These are phyloP conservation scores for Carex sylvatica DNA, from an alignment of 202 grass and related monocot species.

Conservation along the genomic window DNA sequence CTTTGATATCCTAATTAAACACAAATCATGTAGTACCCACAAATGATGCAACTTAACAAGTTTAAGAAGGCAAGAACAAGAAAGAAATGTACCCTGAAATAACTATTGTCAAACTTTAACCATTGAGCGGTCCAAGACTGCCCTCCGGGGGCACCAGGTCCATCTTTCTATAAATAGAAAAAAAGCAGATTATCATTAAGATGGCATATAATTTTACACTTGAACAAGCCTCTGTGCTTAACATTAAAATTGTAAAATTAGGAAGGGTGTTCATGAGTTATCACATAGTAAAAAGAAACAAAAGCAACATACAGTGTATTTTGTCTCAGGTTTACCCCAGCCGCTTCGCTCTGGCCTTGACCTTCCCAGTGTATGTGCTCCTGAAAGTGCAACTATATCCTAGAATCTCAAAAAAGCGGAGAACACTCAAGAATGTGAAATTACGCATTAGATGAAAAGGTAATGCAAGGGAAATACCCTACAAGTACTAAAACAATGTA, in stretches of 20 bases:
- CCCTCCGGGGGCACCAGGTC: slow-evolving; percentile 89
- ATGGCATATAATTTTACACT: not conserved
- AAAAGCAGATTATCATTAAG: not conserved
- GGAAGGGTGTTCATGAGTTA: not conserved
- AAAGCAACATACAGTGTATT: slow-evolving; percentile 76
- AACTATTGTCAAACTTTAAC: slow-evolving; percentile 95
- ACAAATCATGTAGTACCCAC: slow-evolving; percentile 29
- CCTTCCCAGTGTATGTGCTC: slow-evolving; percentile 96
- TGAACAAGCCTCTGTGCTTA: not conserved
- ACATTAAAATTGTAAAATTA: not conserved
- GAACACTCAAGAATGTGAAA: slow-evolving; percentile 10
- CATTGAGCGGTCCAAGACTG: slow-evolving; percentile 91
- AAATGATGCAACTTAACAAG: slow-evolving; percentile 13
- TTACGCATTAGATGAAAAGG: slow-evolving; percentile 22
- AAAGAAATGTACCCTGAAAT: slow-evolving; percentile 60
- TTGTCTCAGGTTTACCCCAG: slow-evolving; percentile 96
- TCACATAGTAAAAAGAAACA: not conserved
- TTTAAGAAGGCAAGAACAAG: slow-evolving; percentile 14
- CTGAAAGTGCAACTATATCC: slow-evolving; percentile 92
- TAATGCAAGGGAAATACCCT: slow-evolving; percentile 15
- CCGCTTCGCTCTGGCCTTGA: slow-evolving; percentile 87
- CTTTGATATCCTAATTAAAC: slow-evolving; percentile 77
- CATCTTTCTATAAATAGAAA: slow-evolving; percentile 63
- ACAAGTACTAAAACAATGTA: not conserved
- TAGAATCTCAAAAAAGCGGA: slow-evolving; percentile 36